Evolutionary conservation across 2,329 filamentous ascomycete genomes (phyloP).

Genomic region (Aspergillus phoenicis): DNA sequence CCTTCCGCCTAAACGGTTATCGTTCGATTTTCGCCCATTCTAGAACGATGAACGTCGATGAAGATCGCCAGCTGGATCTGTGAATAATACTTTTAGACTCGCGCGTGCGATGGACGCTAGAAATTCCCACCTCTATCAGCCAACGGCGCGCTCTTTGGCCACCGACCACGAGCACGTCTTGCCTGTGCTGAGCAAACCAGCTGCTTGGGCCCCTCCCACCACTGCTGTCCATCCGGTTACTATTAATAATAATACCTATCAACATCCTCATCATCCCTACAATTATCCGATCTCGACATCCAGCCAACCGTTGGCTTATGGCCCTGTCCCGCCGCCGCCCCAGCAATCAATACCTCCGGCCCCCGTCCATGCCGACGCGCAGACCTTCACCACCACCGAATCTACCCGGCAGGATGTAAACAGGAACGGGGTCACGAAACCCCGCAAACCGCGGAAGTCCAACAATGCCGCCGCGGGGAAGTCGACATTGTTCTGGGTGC

Average conservation of each 20-base stretch:
- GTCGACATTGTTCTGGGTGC: slow-evolving; percentile 46
- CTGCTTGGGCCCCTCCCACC: slow-evolving; percentile 20
- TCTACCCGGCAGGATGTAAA: slow-evolving; percentile 17
- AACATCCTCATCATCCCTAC: slow-evolving; percentile 10
- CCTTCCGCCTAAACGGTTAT: background rate
- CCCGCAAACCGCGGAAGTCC: slow-evolving; percentile 39
- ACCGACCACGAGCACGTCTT: slow-evolving; percentile 32
- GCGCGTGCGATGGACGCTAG: slow-evolving; percentile 37
- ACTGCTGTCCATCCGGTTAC: slow-evolving; percentile 2
- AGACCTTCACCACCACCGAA: slow-evolving; percentile 5
- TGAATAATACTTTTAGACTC: slow-evolving; percentile 23
- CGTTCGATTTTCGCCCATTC: slow-evolving; percentile 11
- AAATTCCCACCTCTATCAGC: slow-evolving; percentile 24
- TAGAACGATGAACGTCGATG: slow-evolving; percentile 24
- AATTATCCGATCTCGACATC: slow-evolving; percentile 20
- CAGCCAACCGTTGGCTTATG: slow-evolving; percentile 14
- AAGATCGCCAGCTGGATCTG: slow-evolving; percentile 24
- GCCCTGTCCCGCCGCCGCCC: slow-evolving; percentile 12
- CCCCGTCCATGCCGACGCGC: slow-evolving; percentile 10
- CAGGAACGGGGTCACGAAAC: slow-evolving; percentile 31
- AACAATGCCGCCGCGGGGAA: slow-evolving; percentile 31
- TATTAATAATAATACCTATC: slow-evolving; percentile 13
- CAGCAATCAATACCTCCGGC: slow-evolving; percentile 10
- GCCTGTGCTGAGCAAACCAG: slow-evolving; percentile 31
- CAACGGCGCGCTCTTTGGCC: slow-evolving; percentile 18